Percentiles rank a stretch among this genome's conserved stretches.
Evolutionary conservation across 2,329 filamentous ascomycete genomes (phyloP).

Genomic region (Whalleya microplaca): DNA sequence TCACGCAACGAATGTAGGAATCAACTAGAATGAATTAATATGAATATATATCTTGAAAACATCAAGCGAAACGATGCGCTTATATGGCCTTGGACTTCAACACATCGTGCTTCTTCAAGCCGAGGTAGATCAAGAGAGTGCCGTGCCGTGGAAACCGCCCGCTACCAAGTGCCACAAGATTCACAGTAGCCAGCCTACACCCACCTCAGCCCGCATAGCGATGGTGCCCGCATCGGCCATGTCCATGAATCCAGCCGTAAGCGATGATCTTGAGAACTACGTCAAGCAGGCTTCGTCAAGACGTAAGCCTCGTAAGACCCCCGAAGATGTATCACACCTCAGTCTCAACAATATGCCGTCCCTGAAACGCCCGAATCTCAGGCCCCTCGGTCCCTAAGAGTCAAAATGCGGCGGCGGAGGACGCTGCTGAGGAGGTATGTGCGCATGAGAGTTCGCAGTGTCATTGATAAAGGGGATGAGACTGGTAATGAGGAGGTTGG

Average conservation of each 20-base stretch:
- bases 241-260: slow-evolving; percentile 38
- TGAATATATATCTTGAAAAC: too few species aligned
- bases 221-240: slow-evolving; percentile 30
- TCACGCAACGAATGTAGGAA: background rate
- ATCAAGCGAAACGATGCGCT: slow-evolving; percentile 54
- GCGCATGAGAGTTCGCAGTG: slow-evolving; percentile 42
- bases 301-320: too few species aligned
- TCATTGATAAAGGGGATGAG: slow-evolving; percentile 53
- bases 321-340: too few species aligned
- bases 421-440: slow-evolving; percentile 57
- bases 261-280: slow-evolving; percentile 41
- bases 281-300: background rate
- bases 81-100: slow-evolving; percentile 51
- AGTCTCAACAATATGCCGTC: too few species aligned
- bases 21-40: background rate
- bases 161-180: slow-evolving; percentile 45
- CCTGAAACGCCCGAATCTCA: too few species aligned
- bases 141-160: slow-evolving; percentile 24
- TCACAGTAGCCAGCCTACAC: slow-evolving; percentile 40
- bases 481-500: slow-evolving; percentile 42
- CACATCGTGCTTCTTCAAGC: slow-evolving; percentile 24
- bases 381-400: too few species aligned
- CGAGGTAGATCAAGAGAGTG: background rate
- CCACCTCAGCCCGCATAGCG: slow-evolving; percentile 53
- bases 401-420: slow-evolving; percentile 55